Conservation (phyloP, 2,329 filamentous ascomycete species). For the Neofusicoccum cordaticola region DNA sequence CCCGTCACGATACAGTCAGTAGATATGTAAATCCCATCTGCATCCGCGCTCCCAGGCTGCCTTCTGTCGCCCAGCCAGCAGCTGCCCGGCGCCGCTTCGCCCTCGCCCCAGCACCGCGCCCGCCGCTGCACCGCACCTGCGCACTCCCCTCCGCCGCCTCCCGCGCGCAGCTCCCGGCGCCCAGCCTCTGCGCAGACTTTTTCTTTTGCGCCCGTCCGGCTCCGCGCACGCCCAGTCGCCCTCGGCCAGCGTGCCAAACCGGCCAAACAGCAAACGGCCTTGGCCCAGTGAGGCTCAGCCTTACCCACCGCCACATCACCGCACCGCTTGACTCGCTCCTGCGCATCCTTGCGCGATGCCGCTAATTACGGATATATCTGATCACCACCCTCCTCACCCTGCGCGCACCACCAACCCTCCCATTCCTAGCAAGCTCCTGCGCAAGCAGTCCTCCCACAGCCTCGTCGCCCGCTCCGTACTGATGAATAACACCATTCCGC, state of each 20-base stretch:
- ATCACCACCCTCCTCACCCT: constrained; percentile 17
- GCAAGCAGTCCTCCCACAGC: constrained; percentile 46
- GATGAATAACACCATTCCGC: constrained; percentile 35
- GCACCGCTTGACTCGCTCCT: constrained; percentile 7
- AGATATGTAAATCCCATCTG: constrained; percentile 10
- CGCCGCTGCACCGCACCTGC: neutral
- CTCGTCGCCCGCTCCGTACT: constrained; percentile 50
- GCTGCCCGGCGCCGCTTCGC: neutral
- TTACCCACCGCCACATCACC: constrained; percentile 1
- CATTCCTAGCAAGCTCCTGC: constrained; percentile 15
- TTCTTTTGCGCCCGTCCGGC: neutral
- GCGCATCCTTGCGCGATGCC: constrained; percentile 15
- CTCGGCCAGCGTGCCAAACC: neutral
- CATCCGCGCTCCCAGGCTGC: neutral
- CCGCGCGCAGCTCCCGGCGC: neutral
- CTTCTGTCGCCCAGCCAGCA: neutral
- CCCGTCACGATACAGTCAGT: constrained; percentile 13
- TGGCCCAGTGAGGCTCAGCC: neutral
- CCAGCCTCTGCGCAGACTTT: neutral
- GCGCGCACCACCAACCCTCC: constrained; percentile 4
- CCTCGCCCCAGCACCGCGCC: neutral
- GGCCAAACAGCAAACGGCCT: constrained; percentile 1
- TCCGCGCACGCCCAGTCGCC: neutral
- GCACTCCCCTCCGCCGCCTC: neutral
- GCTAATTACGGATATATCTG: constrained; percentile 19